These are phyloP conservation scores for Rhizopogon rudus DNA, from an alignment of 768 basidiomycete genomes.

Conservation along the genomic window DNA sequence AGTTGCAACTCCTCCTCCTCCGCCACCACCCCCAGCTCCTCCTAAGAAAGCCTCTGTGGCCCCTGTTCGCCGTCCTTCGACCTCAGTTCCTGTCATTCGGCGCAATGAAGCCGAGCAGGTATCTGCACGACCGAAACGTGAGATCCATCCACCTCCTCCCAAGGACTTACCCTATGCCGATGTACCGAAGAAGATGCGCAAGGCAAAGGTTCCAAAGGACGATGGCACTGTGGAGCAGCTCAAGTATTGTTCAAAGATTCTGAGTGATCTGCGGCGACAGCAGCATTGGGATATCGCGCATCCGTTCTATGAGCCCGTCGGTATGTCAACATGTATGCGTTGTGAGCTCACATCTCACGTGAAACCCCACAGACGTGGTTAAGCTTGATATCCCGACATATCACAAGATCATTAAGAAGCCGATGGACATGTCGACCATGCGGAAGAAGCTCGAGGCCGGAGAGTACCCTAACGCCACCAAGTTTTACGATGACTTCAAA, in stretches of 20 bases:
- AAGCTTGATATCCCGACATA: constrained; percentile 81
- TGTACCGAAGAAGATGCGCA: constrained; percentile 62
- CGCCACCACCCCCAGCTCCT: constrained; percentile 28
- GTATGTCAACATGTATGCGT: constrained; percentile 40
- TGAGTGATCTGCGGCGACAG: constrained; percentile 75
- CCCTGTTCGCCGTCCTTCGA: constrained; percentile 65
- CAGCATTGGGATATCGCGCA: constrained; percentile 66
- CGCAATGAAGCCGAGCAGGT: constrained; percentile 59
- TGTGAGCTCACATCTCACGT: no score
- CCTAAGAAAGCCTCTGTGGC: constrained; percentile 30
- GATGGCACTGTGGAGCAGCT: constrained; percentile 79
- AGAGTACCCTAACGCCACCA: constrained; percentile 71
- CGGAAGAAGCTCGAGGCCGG: constrained; percentile 74
- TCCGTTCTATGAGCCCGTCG: constrained; percentile 94
- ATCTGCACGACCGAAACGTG: constrained; percentile 86
- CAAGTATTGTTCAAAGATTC: constrained; percentile 71
- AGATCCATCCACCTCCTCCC: constrained; percentile 93
- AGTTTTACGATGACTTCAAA: constrained; percentile 89
- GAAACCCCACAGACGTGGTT: constrained; percentile 53
- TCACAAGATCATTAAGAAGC: constrained; percentile 83
- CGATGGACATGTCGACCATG: constrained; percentile 94
- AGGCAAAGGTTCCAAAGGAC: constrained; percentile 53
- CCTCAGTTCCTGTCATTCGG: constrained; percentile 77
- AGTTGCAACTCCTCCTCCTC: constrained; percentile 33
- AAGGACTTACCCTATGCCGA: constrained; percentile 87